Conservation (phyloP, 306 rosid species). For the Fragaria ananassa region DNA sequence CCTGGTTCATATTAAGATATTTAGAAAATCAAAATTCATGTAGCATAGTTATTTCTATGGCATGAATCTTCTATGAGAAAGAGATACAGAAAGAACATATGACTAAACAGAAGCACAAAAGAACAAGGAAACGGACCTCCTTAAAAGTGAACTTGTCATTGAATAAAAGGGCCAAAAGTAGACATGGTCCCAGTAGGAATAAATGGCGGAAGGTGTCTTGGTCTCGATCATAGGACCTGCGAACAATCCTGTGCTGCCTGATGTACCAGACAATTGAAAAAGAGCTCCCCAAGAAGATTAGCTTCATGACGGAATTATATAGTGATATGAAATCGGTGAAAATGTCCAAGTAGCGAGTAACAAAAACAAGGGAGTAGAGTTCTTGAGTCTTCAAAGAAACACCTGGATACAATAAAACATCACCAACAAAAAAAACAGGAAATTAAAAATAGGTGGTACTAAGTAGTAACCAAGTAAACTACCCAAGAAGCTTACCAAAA, state of each 20-base stretch:
- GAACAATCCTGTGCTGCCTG: constrained; percentile 75
- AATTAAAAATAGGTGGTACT: background rate
- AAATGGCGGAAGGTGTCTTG: constrained; percentile 85
- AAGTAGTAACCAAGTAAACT: background rate
- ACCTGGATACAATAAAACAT: constrained; percentile 46
- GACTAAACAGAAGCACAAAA: constrained; percentile 2
- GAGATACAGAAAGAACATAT: background rate
- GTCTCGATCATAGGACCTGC: constrained; percentile 84
- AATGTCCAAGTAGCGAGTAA: constrained; percentile 83
- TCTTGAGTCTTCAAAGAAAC: constrained; percentile 91
- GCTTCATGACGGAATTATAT: constrained; percentile 74
- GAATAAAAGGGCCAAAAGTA: constrained; percentile 62
- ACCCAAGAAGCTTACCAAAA: background rate
- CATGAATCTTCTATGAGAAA: background rate
- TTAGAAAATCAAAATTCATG: constrained; percentile 7
- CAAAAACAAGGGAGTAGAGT: constrained; percentile 77
- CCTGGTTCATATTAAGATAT: constrained; percentile 39
- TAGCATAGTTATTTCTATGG: background rate
- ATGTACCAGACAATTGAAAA: constrained; percentile 92
- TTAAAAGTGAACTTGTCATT: constrained; percentile 67
- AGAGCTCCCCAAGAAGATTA: constrained; percentile 86
- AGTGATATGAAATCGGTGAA: constrained; percentile 55
- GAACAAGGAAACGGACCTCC: constrained; percentile 49
- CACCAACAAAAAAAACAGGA: background rate
- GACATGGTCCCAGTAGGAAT: constrained; percentile 65